These are phyloP conservation scores for Fragaria iinumae DNA, from an alignment of 306 rosid species.

Conservation along the genomic window DNA sequence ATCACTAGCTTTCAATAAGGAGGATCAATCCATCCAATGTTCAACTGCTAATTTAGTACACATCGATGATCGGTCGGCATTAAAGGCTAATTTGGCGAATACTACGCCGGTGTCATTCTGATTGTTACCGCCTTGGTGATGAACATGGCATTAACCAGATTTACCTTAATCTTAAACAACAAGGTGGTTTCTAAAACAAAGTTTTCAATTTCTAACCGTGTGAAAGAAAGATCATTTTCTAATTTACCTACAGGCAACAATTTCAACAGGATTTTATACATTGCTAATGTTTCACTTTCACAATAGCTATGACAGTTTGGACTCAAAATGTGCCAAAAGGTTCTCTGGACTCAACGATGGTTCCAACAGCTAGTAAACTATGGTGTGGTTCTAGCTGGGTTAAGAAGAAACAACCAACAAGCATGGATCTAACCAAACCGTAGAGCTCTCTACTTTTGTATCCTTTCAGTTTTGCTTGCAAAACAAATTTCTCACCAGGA, in stretches of 20 bases:
- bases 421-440: background rate
- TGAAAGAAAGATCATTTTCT: too few species aligned
- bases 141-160: too few species aligned
- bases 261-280: background rate
- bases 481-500: background rate
- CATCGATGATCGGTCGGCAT: background rate
- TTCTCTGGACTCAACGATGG: background rate
- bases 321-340: background rate
- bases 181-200: too few species aligned
- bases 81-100: too few species aligned
- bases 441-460: background rate
- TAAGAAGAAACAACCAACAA: background rate
- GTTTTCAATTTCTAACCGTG: too few species aligned
- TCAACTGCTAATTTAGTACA: background rate
- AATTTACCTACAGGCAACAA: too few species aligned
- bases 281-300: background rate
- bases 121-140: background rate
- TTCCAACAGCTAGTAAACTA: background rate
- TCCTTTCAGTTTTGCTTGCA: background rate
- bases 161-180: too few species aligned
- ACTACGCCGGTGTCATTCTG: too few species aligned
- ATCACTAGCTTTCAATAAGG: background rate
- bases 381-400: slow-evolving; percentile 20
- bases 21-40: background rate
- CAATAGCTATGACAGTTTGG: background rate